Evolutionary conservation across 495 filamentous ascomycete species (phyloP), one percentile per base, ranked within the genome.

Genomic region (Penicillium atrosanguineum): DNA sequence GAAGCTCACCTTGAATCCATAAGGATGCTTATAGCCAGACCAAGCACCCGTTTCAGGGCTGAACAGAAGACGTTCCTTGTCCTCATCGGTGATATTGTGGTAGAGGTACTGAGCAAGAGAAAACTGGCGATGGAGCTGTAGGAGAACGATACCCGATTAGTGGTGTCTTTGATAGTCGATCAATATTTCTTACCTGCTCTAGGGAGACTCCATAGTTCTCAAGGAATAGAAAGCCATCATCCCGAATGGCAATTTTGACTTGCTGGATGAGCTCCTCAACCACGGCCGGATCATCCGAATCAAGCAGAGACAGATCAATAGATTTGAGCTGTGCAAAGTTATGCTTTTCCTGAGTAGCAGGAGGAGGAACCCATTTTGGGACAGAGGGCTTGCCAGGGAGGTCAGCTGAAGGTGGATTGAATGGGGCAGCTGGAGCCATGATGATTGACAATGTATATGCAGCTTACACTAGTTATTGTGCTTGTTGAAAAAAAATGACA

Each of bases 121-220:
- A 42, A 77, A 77, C 46, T 77, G 74, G 16, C 72, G 74, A 41
- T 77, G 72, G 9, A 77, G 65, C 68, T 75, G 44, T 23, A 21
- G 37, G 14, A 1, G 1, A 16, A 49, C 12, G 6, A 16, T 7
- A 34, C 34, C 14, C 1, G 15, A 26, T 28, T 15, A 23, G 40
- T 38, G 20, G 46, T 23, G 12, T 39, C 19, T 39, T 15, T 7
- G 3, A 6, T 9, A 14, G 4, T 12, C 11, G 14, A 16, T 6
- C n/a, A 31, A 42, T 18, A 5, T 39, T 23, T 48, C 62, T 62
- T 52, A 73, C 69, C 62, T 75, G 70, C 44, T 77, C 72, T 18
- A 77, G 55, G 14, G 74, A 77, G 29, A 77, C 57, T n/a, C 74
- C 74, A 50, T 77, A 77, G 60, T 77, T 71, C 54, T 70, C 67